A percentile compares a stretch with the other conserved stretches of the same genome.
Evolutionary conservation across 2,329 filamentous ascomycete species (phyloP).

Genomic region (Penicillium sp.): DNA sequence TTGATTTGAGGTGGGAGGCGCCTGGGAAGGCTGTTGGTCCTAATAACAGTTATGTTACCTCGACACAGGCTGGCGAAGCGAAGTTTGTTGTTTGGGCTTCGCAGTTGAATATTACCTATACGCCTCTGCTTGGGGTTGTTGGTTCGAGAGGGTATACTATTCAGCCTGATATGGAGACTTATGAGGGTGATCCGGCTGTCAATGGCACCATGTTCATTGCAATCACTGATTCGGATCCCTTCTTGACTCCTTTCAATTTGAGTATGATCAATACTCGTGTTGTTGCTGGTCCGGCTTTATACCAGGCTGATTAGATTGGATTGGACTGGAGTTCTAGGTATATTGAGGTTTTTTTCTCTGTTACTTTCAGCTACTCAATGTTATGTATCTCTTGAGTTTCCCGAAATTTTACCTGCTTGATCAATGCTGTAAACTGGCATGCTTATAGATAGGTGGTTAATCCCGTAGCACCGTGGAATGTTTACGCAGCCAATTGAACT

Average conservation of each 20-base stretch:
- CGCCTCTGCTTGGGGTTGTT: conserved; percentile 55
- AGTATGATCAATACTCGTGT: conserved; percentile 74
- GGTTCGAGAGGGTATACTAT: conserved; percentile 62
- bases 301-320: conserved; percentile 68
- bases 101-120: conserved; percentile 75
- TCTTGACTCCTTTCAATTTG: conserved; percentile 75
- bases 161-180: conserved; percentile 71
- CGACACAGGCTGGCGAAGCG: conserved; percentile 58
- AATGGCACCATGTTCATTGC: conserved; percentile 81
- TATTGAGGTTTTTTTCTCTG: neutral
- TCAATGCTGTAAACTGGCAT: neutral
- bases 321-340: neutral
- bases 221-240: conserved; percentile 68
- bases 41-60: conserved; percentile 79
- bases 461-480: too few species aligned
- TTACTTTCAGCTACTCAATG: too few species aligned
- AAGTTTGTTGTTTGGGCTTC: conserved; percentile 73
- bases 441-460: neutral
- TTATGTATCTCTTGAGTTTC: too few species aligned
- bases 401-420: neutral
- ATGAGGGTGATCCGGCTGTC: conserved; percentile 65
- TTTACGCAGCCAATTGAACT: neutral
- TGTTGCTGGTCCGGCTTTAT: conserved; percentile 68
- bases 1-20: conserved; percentile 71
- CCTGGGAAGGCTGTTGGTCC: conserved; percentile 71